Evolutionary conservation across 1,139 yeast species (phyloP), one percentile per base, ranked within the genome.

Genomic region (Suhomyces guaymorum): DNA sequence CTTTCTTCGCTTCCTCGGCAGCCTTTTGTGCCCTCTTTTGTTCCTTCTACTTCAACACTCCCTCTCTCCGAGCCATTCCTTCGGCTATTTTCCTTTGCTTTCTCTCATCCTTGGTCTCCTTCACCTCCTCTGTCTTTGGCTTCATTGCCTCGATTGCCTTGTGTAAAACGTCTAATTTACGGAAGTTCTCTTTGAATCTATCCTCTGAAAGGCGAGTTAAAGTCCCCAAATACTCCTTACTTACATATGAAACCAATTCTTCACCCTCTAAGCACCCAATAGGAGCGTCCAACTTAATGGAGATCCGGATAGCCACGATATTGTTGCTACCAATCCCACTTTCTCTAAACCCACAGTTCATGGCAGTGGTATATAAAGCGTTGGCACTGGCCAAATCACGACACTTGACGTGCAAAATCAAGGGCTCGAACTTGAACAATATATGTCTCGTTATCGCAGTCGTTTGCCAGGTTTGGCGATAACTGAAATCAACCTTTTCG

Each of bases 271-370:
- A 56, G 43, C 62, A 77, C 0, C 88, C 95, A 22, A 86, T 73
- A 0, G 95, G 95, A 0, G 80, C 67, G 55, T 86, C 95, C 19
- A 86, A 58, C 47, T 77, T 76, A 38, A 86, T 80, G 10, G 85
- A 78, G 4, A 78, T 82, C 44, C 95, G 66, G 15, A 86, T 80
- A 0, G 87, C 95, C 4, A 86, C 95, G n/a, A 82, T 67, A 48
- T 79, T 75, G 49, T 85, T 85, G 26, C 81, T 73, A 4, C 95
- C 94, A 33, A 87, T 85, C 1, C 96, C 96, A 23, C 87, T 74
- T 57, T 87, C 96, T 50, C 96, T 67, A 51, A 83, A 88, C 6
- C 96, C 96, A 57, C 92, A 81, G 7, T 74, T 72, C 89, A 87
- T 82, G 0, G 95, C 95, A 0, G 75, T 62, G 21, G 80, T 75